Conservation (phyloP, 257 asterid genomes). For the Coffea canephora region DNA sequence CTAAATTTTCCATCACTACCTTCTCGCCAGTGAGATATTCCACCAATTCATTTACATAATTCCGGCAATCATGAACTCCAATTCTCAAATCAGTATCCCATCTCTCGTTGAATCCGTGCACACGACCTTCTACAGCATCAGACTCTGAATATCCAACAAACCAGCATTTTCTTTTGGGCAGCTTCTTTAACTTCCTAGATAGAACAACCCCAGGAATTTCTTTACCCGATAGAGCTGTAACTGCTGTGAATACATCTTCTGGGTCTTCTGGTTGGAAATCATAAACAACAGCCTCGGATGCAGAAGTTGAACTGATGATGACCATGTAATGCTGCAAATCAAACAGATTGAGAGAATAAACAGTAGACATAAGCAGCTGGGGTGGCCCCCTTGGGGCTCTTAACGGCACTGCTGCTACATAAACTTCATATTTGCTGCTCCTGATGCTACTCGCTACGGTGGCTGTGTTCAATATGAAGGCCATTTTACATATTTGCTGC, state of each 20-base stretch:
- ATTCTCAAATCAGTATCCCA: slow-evolving; percentile 64
- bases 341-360: slow-evolving; percentile 55
- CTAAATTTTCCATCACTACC: slow-evolving; percentile 36
- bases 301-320: slow-evolving; percentile 37
- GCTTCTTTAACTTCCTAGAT: slow-evolving; percentile 45
- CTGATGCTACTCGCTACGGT: slow-evolving; percentile 8
- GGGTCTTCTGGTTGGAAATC: slow-evolving; percentile 89
- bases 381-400: slow-evolving; percentile 63
- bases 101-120: slow-evolving; percentile 41
- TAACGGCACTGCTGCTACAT: slow-evolving; percentile 63
- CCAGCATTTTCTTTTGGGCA: slow-evolving; percentile 71
- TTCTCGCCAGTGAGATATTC: slow-evolving; percentile 58
- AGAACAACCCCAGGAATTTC: slow-evolving; percentile 57
- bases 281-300: slow-evolving; percentile 44
- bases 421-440: slow-evolving; percentile 50
- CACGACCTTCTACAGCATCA: slow-evolving; percentile 33
- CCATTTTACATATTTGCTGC: slow-evolving; percentile 7
- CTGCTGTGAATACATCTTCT: slow-evolving; percentile 56
- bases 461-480: slow-evolving; percentile 7
- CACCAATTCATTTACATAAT: slow-evolving; percentile 59
- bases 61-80: slow-evolving; percentile 68
- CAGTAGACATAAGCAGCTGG: slow-evolving; percentile 52
- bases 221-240: slow-evolving; percentile 57
- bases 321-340: slow-evolving; percentile 76
- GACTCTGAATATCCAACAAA: slow-evolving; percentile 53